These are phyloP conservation scores for Rhizopogon vinicolor DNA, from an alignment of 768 basidiomycete genomes.

Conservation along the genomic window DNA sequence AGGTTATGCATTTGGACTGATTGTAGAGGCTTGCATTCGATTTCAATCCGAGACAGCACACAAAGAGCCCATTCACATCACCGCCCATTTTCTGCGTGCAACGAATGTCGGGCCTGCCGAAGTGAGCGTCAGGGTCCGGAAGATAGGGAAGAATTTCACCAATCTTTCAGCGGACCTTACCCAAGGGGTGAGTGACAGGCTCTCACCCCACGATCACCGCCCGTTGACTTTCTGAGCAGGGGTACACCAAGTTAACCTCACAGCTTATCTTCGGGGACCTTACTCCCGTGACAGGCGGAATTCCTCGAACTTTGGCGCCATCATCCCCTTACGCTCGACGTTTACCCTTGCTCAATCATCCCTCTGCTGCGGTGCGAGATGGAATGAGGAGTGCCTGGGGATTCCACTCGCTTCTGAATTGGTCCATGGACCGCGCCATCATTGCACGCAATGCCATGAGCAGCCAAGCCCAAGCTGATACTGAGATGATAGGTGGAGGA, in stretches of 20 bases:
- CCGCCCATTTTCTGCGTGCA: slow-evolving; percentile 52
- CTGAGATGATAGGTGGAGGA: slow-evolving; percentile 43
- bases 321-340: slow-evolving; percentile 57
- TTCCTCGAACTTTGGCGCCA: slow-evolving; percentile 31
- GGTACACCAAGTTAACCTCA: slow-evolving; percentile 39
- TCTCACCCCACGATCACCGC: background rate
- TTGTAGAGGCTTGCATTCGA: slow-evolving; percentile 50
- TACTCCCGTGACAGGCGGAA: slow-evolving; percentile 19
- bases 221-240: slow-evolving; percentile 26
- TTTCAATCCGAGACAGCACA: slow-evolving; percentile 45
- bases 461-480: slow-evolving; percentile 33
- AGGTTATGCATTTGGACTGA: slow-evolving; percentile 58
- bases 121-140: slow-evolving; percentile 44
- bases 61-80: slow-evolving; percentile 55
- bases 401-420: slow-evolving; percentile 29
- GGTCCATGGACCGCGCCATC: slow-evolving; percentile 39
- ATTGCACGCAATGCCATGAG: slow-evolving; percentile 33
- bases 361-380: slow-evolving; percentile 31
- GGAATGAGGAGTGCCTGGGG: slow-evolving; percentile 26
- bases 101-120: slow-evolving; percentile 38
- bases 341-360: slow-evolving; percentile 52
- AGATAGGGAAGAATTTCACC: slow-evolving; percentile 47
- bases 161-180: slow-evolving; percentile 55
- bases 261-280: slow-evolving; percentile 57
- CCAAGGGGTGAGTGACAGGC: slow-evolving; percentile 42